Evolutionary conservation across 305 asterid genomes (phyloP).

Genomic region (Fraxinus floribunda): DNA sequence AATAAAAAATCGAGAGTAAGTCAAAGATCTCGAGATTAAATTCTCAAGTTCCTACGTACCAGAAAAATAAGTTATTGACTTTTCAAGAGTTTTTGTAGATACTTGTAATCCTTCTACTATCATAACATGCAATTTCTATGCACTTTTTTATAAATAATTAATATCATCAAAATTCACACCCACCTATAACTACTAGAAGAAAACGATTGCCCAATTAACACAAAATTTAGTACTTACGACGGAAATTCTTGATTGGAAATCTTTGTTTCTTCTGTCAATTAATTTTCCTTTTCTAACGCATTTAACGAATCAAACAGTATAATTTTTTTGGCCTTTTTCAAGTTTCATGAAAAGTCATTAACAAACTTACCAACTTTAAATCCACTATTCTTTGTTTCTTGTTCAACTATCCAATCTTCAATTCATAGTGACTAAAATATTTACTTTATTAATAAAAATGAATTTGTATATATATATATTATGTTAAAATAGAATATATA

Average conservation of each 20-base stretch:
- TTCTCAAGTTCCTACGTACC: no score
- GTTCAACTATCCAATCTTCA: slow-evolving; percentile 19
- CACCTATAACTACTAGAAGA: slow-evolving; percentile 3
- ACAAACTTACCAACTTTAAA: slow-evolving; percentile 9
- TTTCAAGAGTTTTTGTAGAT: no score
- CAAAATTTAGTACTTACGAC: background rate
- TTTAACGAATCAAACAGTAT: background rate
- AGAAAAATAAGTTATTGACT: no score
- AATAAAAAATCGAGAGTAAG: no score
- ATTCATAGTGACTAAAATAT: background rate
- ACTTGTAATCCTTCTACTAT: background rate
- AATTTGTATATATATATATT: no score
- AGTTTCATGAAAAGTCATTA: slow-evolving; percentile 12
- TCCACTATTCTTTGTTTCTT: background rate
- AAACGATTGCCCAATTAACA: background rate
- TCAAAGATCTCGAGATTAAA: no score
- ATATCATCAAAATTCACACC: slow-evolving; percentile 5
- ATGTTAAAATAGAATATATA: no score
- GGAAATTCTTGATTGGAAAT: background rate
- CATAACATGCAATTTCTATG: background rate
- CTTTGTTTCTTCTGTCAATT: background rate
- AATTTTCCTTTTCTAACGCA: background rate
- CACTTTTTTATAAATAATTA: background rate
- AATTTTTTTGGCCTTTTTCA: background rate
- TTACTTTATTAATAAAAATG: no score